Base-by-base conservation (phyloP, 108 stramenopile genomes). In the Pinguiococcus pyrenoidosus region DNA sequence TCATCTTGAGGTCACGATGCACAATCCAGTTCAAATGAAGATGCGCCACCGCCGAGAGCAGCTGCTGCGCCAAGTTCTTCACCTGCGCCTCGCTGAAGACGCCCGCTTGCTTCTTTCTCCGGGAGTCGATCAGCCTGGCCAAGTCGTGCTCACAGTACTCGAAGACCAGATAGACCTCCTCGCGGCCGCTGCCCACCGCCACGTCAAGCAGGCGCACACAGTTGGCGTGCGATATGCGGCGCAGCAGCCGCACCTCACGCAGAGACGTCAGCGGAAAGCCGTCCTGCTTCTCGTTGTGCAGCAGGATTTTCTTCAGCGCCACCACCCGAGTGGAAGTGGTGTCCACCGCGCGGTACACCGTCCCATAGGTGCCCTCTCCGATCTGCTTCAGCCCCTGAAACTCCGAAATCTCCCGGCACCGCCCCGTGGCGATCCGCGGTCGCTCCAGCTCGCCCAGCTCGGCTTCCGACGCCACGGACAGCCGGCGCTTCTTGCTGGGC, bases 121-220 rank as follows among this genome's bases (percentile, higher is more conserved):
- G 29, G 9, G 50, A 28, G 32, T 67, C 60, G 10, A 70, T 28
- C 21, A 70, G 57, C 27, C 30, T 30, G 21, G 54, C 51, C 24
- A 70, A 55, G 29, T 70, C 68, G 41, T 66, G 64, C 58, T 70
- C 64, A 37, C 68, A 70, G 65, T 66, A 70, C 55, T 70, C 68
- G 30, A 70, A 70, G 22, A 65, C 65, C 24, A 70, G 54, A 70
- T n/a, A 68, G 62, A 44, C 43, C 41, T 35, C 52, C 25, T 62
- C 64, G 20, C 62, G 21, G 13, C 29, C 49, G 21, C 61, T 20
- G 16, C 68, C 68, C 28, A 70, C 68, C 17, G 59, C 68, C 13
- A 70, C 60, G 37, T 70, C 68, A 14, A 62, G 41, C 27, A 70
- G 53, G 2, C 36, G 34, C 5, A 70, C 68, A 16, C 64, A 61